These are phyloP conservation scores for Hypoxylon sp. DNA, from an alignment of 2,329 filamentous ascomycete species.

Conservation along the genomic window DNA sequence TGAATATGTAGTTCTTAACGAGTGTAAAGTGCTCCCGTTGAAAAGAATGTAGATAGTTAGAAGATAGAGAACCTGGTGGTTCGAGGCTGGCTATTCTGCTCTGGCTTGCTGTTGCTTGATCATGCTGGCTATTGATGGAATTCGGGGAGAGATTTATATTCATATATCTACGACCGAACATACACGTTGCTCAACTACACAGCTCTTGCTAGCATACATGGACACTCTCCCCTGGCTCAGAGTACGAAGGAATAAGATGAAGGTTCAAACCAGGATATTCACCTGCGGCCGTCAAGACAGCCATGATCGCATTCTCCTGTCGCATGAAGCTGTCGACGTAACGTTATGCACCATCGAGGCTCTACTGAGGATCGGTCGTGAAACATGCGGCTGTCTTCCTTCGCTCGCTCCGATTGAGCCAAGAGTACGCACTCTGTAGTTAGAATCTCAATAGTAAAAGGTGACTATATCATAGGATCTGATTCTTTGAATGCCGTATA, in stretches of 20 bases:
- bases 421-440: background rate
- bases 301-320: conserved; percentile 2
- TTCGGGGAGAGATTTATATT: conserved; percentile 20
- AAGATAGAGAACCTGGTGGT: background rate
- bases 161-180: background rate
- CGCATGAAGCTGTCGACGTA: background rate
- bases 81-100: conserved; percentile 3
- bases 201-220: background rate
- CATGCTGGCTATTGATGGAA: background rate
- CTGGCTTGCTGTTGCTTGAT: background rate
- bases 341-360: background rate
- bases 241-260: background rate
- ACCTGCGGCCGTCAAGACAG: background rate
- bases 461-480: background rate
- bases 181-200: background rate
- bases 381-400: conserved; percentile 12
- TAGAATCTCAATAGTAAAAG: background rate
- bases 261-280: background rate
- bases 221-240: background rate
- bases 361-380: conserved; percentile 9
- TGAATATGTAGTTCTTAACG: background rate
- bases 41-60: conserved; percentile 30
- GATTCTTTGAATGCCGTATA: background rate
- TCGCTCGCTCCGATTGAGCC: background rate
- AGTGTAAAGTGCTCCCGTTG: conserved; percentile 16